Evolutionary conservation across 192 early-diverging fungal species (phyloP).

Genomic region (Chytriomyces sp.): DNA sequence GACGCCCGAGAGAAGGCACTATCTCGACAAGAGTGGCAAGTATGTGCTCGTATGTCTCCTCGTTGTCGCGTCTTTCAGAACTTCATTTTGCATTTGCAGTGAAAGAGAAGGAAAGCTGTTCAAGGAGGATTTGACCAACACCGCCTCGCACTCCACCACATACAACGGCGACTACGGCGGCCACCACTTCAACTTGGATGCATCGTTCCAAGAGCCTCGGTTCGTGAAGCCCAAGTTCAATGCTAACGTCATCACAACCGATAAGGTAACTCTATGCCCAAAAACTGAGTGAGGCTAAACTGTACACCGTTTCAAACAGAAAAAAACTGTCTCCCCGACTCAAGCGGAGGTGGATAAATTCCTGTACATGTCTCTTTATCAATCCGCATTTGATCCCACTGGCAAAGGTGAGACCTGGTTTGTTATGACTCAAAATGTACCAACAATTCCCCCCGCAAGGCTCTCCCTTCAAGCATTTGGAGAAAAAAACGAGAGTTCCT

Average conservation of each 20-base stretch:
- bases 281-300: not conserved
- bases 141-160: slow-evolving; percentile 27
- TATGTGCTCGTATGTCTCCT: slow-evolving; percentile 7
- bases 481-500: slow-evolving; percentile 13
- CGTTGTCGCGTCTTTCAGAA: not conserved
- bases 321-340: slow-evolving; percentile 5
- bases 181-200: slow-evolving; percentile 23
- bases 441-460: not conserved
- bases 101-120: slow-evolving; percentile 41
- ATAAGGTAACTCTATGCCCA: not conserved
- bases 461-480: slow-evolving; percentile 7
- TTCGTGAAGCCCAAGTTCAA: slow-evolving; percentile 33
- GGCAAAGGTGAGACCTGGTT: not conserved
- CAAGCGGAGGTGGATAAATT: slow-evolving; percentile 36
- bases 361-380: slow-evolving; percentile 38
- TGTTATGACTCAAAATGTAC: not conserved
- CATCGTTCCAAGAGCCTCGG: slow-evolving; percentile 25
- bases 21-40: slow-evolving; percentile 35
- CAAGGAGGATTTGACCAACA: slow-evolving; percentile 32
- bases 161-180: slow-evolving; percentile 34
- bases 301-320: not conserved
- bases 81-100: slow-evolving; percentile 11
- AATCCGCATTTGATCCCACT: slow-evolving; percentile 21
- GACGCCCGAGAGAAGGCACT: slow-evolving; percentile 38
- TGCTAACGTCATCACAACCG: slow-evolving; percentile 5